phyloP scores from a whole-genome alignment of 306 rosid genomes.

The Hylodesmum podocarpum region DNA sequence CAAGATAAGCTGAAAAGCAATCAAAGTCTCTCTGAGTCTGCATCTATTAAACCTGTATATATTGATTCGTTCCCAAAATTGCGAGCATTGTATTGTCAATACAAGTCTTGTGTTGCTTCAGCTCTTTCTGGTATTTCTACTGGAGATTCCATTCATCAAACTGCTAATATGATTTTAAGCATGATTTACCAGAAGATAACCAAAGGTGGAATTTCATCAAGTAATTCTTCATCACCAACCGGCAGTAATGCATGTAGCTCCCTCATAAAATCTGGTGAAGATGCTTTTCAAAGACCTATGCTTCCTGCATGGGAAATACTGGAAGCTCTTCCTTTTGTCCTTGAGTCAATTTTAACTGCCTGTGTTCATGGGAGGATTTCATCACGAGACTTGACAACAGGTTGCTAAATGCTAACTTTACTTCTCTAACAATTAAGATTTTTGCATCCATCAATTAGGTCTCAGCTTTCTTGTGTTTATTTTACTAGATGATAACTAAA shows the following conservation, averaged over 20 bases:
- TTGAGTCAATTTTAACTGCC: constrained; percentile 74
- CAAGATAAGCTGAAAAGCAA: constrained; percentile 43
- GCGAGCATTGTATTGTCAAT: constrained; percentile 68
- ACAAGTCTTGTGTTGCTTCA: constrained; percentile 66
- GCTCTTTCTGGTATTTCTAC: constrained; percentile 60
- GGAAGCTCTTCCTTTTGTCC: constrained; percentile 77
- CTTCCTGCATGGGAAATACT: constrained; percentile 82
- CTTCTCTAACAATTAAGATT: constrained; percentile 26
- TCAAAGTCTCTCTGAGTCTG: constrained; percentile 36
- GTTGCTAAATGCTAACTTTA: constrained; percentile 43
- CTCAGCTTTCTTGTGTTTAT: background rate
- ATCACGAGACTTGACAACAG: constrained; percentile 79
- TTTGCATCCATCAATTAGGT: background rate
- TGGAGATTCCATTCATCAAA: constrained; percentile 66
- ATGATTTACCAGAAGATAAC: constrained; percentile 70
- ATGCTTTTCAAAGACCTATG: constrained; percentile 54
- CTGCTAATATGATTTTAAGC: constrained; percentile 60
- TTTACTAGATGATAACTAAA: constrained; percentile 17
- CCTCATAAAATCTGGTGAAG: constrained; percentile 51
- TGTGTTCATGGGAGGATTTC: constrained; percentile 81
- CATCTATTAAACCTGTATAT: constrained; percentile 43
- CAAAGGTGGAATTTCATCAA: constrained; percentile 47
- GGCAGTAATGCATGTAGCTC: constrained; percentile 48
- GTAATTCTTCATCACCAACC: constrained; percentile 48
- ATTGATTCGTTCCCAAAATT: constrained; percentile 73